These are phyloP conservation scores for Neurospora sp. DNA, from an alignment of 495 filamentous ascomycete genomes.

Conservation along the genomic window DNA sequence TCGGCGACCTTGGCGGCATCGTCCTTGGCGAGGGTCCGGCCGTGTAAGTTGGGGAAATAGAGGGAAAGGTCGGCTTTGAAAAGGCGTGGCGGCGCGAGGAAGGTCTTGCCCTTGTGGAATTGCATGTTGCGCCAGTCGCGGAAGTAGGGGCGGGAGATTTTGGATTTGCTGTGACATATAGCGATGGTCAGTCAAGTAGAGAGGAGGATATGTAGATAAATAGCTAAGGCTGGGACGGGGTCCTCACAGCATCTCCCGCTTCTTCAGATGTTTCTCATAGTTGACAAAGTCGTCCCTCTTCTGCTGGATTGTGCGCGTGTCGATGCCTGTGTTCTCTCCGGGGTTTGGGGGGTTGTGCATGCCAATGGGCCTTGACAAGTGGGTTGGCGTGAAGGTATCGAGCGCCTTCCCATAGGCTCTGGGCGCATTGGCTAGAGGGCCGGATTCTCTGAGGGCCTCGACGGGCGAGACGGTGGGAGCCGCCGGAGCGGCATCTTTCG, in stretches of 20 bases:
- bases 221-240: neutral
- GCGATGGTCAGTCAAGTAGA: neutral
- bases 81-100: slow-evolving; percentile 62
- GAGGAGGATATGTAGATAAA: neutral
- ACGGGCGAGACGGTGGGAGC: neutral
- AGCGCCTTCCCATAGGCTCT: slow-evolving; percentile 45
- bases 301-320: slow-evolving; percentile 53
- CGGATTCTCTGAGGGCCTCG: slow-evolving; percentile 4
- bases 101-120: slow-evolving; percentile 77
- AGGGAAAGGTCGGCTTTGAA: slow-evolving; percentile 68
- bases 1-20: slow-evolving; percentile 30
- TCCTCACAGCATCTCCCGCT: slow-evolving; percentile 59
- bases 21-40: slow-evolving; percentile 54
- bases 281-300: slow-evolving; percentile 72
- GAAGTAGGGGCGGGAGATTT: slow-evolving; percentile 78
- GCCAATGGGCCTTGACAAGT: slow-evolving; percentile 72
- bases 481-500: slow-evolving; percentile 1
- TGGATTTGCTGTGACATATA: slow-evolving; percentile 29
- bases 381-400: slow-evolving; percentile 52
- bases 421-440: slow-evolving; percentile 39
- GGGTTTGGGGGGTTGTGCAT: slow-evolving; percentile 56
- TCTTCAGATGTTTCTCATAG: slow-evolving; percentile 69
- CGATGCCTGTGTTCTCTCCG: slow-evolving; percentile 73
- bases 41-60: slow-evolving; percentile 87
- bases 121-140: slow-evolving; percentile 80